Conservation (phyloP, 305 asterid species). For the Stenogyne calaminthoides region DNA sequence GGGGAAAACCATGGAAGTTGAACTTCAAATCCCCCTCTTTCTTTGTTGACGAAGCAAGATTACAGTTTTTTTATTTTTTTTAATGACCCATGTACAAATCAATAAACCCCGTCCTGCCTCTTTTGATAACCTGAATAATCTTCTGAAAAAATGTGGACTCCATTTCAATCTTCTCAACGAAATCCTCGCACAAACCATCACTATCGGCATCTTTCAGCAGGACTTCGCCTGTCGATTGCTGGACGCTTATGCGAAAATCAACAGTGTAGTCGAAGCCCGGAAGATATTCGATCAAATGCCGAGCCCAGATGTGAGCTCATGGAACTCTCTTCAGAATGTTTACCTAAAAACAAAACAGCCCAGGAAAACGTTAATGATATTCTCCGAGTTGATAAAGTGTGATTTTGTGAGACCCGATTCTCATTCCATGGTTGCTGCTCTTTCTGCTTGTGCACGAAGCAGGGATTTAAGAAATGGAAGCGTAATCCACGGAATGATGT, state of each 20-base stretch:
- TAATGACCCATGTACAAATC: slow-evolving; percentile 33
- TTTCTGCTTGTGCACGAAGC: slow-evolving; percentile 63
- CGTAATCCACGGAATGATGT: slow-evolving; percentile 61
- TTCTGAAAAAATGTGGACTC: slow-evolving; percentile 43
- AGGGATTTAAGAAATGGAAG: slow-evolving; percentile 51
- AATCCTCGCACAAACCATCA: slow-evolving; percentile 50
- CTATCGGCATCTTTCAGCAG: slow-evolving; percentile 45
- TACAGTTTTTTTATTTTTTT: not conserved
- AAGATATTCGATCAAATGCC: slow-evolving; percentile 54
- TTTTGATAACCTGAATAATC: slow-evolving; percentile 35
- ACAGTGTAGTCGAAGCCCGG: slow-evolving; percentile 41
- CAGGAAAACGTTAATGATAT: slow-evolving; percentile 42
- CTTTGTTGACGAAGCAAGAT: no score
- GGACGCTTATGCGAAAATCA: slow-evolving; percentile 46
- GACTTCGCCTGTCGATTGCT: slow-evolving; percentile 53
- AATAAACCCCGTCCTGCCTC: slow-evolving; percentile 25
- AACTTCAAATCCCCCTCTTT: slow-evolving; percentile 29
- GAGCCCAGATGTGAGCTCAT: slow-evolving; percentile 60
- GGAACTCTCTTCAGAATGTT: slow-evolving; percentile 68
- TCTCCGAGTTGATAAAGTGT: slow-evolving; percentile 41
- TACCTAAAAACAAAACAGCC: slow-evolving; percentile 60
- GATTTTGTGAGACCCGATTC: slow-evolving; percentile 53
- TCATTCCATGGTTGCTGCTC: slow-evolving; percentile 62
- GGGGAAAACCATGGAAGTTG: slow-evolving; percentile 16
- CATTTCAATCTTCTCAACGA: slow-evolving; percentile 43